These are phyloP conservation scores for Calonectria montana DNA, from an alignment of 2,329 filamentous ascomycete species.

Conservation along the genomic window DNA sequence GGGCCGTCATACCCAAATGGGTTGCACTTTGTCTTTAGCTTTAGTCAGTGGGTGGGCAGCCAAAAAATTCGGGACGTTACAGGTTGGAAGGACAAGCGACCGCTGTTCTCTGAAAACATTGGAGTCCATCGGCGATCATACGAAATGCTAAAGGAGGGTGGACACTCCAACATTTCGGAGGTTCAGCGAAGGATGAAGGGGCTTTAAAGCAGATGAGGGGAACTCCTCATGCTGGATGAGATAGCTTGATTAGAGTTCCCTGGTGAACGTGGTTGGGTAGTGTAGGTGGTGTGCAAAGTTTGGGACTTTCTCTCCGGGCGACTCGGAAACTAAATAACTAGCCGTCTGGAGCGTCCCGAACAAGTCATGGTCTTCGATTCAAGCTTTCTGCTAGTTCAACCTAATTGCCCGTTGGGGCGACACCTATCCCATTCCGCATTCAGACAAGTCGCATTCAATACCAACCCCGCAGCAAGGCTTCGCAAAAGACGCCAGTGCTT, in stretches of 20 bases:
- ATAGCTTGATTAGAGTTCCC: not conserved
- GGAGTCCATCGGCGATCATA: constrained; percentile 52
- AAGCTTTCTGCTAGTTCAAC: not conserved
- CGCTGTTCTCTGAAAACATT: constrained; percentile 51
- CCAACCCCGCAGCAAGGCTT: not conserved
- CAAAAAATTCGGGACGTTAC: constrained; percentile 53
- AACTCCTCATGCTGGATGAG: not conserved
- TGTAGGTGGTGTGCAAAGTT: not conserved
- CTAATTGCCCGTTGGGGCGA: not conserved
- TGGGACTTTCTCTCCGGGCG: not conserved
- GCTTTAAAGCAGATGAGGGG: not conserved
- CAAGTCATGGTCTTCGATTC: not conserved
- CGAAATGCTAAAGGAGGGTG: constrained; percentile 41
- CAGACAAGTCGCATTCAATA: not conserved
- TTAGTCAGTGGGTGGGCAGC: constrained; percentile 57
- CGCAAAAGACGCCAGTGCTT: not conserved
- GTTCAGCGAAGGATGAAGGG: constrained; percentile 25
- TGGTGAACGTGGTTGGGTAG: not conserved
- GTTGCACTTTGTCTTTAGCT: constrained; percentile 46
- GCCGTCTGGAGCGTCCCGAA: not conserved
- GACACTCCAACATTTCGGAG: constrained; percentile 28
- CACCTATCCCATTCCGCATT: not conserved
- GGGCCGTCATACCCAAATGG: constrained; percentile 29
- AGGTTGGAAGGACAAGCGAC: constrained; percentile 53
- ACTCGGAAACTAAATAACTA: not conserved